Percentiles rank a stretch among this genome's conserved stretches.
Evolutionary conservation across 257 asterid species (phyloP).

Genomic region (Solanum corneliomulleri): DNA sequence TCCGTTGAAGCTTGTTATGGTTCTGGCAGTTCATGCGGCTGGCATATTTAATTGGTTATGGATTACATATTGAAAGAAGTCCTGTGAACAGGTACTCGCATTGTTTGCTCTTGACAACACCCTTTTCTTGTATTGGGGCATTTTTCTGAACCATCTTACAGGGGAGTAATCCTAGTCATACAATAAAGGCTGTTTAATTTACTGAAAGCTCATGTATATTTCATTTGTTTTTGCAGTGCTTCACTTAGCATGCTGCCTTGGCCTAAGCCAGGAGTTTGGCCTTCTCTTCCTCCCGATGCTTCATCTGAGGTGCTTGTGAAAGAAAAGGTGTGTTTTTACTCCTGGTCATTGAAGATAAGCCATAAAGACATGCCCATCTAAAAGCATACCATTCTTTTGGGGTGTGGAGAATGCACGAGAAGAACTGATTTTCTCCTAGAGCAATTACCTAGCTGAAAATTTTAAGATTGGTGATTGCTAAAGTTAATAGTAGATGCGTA

Average conservation of each 20-base stretch:
- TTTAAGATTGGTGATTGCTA: not conserved
- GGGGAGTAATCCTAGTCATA: not conserved
- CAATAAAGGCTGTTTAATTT: conserved; percentile 7
- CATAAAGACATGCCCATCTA: not conserved
- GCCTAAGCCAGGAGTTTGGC: conserved; percentile 99
- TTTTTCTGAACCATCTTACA: not conserved
- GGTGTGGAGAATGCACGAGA: not conserved
- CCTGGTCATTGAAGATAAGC: not conserved
- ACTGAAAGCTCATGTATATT: conserved; percentile 3
- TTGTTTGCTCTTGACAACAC: not conserved
- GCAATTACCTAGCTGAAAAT: not conserved
- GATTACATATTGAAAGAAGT: conserved; percentile 74
- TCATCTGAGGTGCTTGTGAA: conserved; percentile 80
- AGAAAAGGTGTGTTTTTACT: conserved; percentile 66
- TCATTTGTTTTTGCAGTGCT: conserved; percentile 51
- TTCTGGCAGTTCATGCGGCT: conserved; percentile 92
- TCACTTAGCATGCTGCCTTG: conserved; percentile 95
- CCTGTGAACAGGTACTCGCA: conserved; percentile 81
- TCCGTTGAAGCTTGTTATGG: conserved; percentile 15
- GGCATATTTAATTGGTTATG: conserved; percentile 91
- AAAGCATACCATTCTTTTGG: not conserved
- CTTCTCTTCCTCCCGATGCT: conserved; percentile 80
- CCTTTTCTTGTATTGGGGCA: not conserved
- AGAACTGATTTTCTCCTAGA: not conserved
- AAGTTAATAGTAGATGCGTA: not conserved